Evolutionary conservation across 805 yeast species (phyloP), one percentile per base, ranked within the genome.

Genomic region (Candida rishiriensis): DNA sequence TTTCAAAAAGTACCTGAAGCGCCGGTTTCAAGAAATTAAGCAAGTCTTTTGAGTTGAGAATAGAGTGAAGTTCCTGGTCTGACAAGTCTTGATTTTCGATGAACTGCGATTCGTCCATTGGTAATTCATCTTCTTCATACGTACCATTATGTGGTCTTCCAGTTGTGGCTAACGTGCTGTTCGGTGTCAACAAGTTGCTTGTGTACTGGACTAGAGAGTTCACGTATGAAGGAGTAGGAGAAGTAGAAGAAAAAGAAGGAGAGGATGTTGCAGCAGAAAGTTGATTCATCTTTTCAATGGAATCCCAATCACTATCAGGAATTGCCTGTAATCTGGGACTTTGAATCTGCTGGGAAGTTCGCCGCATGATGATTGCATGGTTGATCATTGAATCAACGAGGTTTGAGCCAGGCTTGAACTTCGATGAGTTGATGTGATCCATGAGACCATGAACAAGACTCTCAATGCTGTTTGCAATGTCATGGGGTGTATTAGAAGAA

Each of bases 51-150:
- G 56, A 47, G 36, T 56, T 53, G 18, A 60, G 49, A 8, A 57
- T 35, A 8, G 41, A 26, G 7, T 62, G 37, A 9, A 64, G 38
- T 42, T 63, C 66, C 2, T 47, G 30, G 12, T 64, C 68, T 1
- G 59, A 40, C 10, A 57, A 34, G n/a, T 55, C 47, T 10, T 43
- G 43, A 39, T 62, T 61, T 47, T 65, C 69, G 14, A 65, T 46
- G 21, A 60, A 34, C 39, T 64, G 69, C 3, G 69, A 62, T 47
- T 66, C 70, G 46, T 66, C 70, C 65, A 66, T 52, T 10, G 68
- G 63, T 4, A 48, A 14, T 29, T 35, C 57, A 3, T 49, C 41
- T 7, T 56, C 61, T 7, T 53, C 55, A 14, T 48, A 52, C 11
- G 29, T 33, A 28, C 37, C 11, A 10, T 14, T 26, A 5, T 26